Evolutionary conservation across 2,329 filamentous ascomycete species (phyloP).

Genomic region (Rhynchosporium secalis): DNA sequence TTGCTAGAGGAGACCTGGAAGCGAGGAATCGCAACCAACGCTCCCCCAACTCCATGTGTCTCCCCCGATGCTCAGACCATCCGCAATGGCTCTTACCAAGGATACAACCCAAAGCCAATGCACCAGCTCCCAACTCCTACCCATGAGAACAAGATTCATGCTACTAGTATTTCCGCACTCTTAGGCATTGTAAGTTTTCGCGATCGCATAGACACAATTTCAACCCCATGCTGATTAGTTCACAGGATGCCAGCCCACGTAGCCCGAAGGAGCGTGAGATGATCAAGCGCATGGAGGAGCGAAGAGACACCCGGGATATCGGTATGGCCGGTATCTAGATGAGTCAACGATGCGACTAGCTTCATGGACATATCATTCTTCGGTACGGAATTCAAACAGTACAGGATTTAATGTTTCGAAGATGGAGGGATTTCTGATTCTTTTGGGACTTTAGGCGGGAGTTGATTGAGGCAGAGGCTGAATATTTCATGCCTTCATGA

Average conservation of each 20-base stretch:
- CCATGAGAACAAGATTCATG: constrained; percentile 42
- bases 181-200: constrained; percentile 49
- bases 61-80: constrained; percentile 35
- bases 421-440: constrained; percentile 17
- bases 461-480: constrained; percentile 9
- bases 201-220: background rate
- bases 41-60: constrained; percentile 39
- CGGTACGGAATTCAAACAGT: constrained; percentile 15
- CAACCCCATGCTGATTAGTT: constrained; percentile 14
- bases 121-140: constrained; percentile 53
- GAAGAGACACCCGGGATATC: constrained; percentile 33
- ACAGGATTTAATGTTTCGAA: constrained; percentile 21
- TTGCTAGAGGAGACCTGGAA: constrained; percentile 70
- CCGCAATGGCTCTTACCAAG: constrained; percentile 27
- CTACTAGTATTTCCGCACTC: constrained; percentile 62
- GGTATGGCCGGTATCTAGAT: constrained; percentile 32
- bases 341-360: constrained; percentile 26
- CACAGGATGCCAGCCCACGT: constrained; percentile 53
- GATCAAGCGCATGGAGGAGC: constrained; percentile 56
- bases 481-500: constrained; percentile 18
- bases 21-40: constrained; percentile 41
- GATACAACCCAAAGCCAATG: constrained; percentile 45
- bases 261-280: constrained; percentile 59
- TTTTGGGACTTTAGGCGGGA: constrained; percentile 14
- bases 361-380: constrained; percentile 25